Base-by-base conservation (phyloP, 495 filamentous ascomycete genomes). In the Aspergillus avenaceus region DNA sequence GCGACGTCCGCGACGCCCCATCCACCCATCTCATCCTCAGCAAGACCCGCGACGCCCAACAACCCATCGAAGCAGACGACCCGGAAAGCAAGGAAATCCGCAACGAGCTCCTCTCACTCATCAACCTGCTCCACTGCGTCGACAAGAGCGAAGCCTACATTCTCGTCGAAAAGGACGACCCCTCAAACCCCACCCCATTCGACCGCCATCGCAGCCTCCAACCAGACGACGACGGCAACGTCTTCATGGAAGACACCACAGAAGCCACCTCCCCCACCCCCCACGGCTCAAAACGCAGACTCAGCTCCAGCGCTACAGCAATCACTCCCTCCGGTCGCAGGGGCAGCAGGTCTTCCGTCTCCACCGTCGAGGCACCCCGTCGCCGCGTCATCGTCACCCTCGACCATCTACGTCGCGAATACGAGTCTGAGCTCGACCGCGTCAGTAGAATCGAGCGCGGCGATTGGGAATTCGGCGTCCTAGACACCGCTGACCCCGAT, bases 81-180 rank as follows among this genome's bases (percentile, higher is more conserved):
- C 71, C 71, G 1, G 73, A 78, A 42, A 81, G 78, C 55, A 72
- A 76, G 48, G 76, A 76, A 40, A 63, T 85, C 25, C 63, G 71
- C 29, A 67, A 80, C 36, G 84, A 85, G 55, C 92, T 96, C 51
- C 63, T 97, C 8, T 79, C 85, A 48, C 74, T 97, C 29, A 91
- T 97, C 70, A 97, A 98, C 62, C 80, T 88, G 4, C 71, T 98
- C 54, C 83, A 81, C 41, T 93, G 88, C 50, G 89, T 96, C n/a
- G 79, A 84, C 28, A 73, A 83, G 53, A 83, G 87, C 55, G 84
- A 96, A 61, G 88, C 87, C 0, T 97, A 83, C 65, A 76, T 85
- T 28, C 68, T 84, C 23, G 78, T 79, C 16, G 78, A 82, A 47
- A 69, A 62, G 38, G 66, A 67, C 14, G 59, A 65, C 16, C 32